Evolutionary conservation across 1,284 basidiomycete species (phyloP), one percentile per base, ranked within the genome.

Genomic region (Prillingera fragicola): DNA sequence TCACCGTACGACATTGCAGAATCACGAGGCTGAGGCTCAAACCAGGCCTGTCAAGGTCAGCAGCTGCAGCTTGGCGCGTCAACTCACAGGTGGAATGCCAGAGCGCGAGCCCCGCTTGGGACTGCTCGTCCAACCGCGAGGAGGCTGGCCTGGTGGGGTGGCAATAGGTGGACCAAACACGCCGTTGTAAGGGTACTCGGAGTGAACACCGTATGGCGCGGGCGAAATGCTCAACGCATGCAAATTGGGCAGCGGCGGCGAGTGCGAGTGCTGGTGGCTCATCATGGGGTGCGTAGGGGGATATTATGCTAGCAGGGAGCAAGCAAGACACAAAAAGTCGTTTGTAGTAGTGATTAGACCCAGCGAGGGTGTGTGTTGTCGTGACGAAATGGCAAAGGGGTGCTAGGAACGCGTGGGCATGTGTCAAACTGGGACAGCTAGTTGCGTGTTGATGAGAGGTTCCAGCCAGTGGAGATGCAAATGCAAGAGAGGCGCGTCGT

Each of bases 151-250:
- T 32, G 31, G 41, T 18, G 29, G 55, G 32, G 42, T 52, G 22
- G 57, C 48, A 8, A 41, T 52, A 19, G 67, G 63, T 3, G 67
- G 65, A 5, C 65, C 67, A 45, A 69, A 69, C 3, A 67, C 63
- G 18, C 61, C 62, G 47, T 63, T 65, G 48, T 64, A 69, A n/a
- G 63, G 53, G 46, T 66, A 69, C 37, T 62, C 60, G 36, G 50
- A 55, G 39, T 54, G 49, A 4, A 48, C 45, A 5, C 52, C 52
- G 36, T 46, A 50, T 8, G 56, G 50, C 21, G 55, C 54, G 8
- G 63, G 57, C 15, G 62, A 62, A 40, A 69, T 60, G 38, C 57
- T 59, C 14, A 69, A 49, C 9, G 56, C 36, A 41, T 69, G 66
- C 9, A 69, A 50, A 35, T 59, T 65, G 15, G 63, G 66, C 7